Conservation (phyloP, 345 rosid genomes). For the Eucalyptus pauciflora region DNA sequence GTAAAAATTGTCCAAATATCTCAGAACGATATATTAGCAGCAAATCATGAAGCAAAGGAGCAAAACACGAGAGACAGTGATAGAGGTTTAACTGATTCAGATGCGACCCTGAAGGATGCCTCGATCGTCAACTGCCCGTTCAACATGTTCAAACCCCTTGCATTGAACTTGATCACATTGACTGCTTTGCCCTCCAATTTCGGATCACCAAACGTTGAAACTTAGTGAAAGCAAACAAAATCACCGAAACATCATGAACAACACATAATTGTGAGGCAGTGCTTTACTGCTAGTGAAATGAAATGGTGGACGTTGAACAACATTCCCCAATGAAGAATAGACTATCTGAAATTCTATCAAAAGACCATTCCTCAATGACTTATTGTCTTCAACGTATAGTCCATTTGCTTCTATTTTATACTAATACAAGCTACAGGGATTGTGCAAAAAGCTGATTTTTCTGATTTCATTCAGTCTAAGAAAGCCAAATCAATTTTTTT, state of each 20-base stretch:
- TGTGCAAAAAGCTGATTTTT: background rate
- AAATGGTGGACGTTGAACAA: background rate
- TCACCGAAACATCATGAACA: background rate
- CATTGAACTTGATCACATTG: conserved; percentile 78
- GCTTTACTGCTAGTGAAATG: background rate
- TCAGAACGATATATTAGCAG: background rate
- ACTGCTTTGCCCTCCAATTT: conserved; percentile 82
- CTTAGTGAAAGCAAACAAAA: conserved; percentile 3
- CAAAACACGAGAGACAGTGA: background rate
- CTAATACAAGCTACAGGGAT: background rate
- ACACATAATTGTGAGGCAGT: background rate
- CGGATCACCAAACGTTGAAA: conserved; percentile 9
- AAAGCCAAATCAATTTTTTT: background rate
- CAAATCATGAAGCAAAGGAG: background rate
- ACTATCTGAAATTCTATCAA: background rate
- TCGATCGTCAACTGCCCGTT: conserved; percentile 70
- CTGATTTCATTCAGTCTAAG: background rate
- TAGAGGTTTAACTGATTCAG: conserved; percentile 38
- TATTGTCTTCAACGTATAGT: background rate
- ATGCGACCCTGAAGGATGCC: conserved; percentile 58
- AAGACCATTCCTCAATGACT: background rate
- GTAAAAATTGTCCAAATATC: background rate
- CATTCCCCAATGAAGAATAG: background rate
- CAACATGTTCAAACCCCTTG: conserved; percentile 55
- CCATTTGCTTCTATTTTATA: background rate